These are phyloP conservation scores for Tetrahymena thermophila DNA, from an alignment of 73 alveolate genomes.

Conservation along the genomic window DNA sequence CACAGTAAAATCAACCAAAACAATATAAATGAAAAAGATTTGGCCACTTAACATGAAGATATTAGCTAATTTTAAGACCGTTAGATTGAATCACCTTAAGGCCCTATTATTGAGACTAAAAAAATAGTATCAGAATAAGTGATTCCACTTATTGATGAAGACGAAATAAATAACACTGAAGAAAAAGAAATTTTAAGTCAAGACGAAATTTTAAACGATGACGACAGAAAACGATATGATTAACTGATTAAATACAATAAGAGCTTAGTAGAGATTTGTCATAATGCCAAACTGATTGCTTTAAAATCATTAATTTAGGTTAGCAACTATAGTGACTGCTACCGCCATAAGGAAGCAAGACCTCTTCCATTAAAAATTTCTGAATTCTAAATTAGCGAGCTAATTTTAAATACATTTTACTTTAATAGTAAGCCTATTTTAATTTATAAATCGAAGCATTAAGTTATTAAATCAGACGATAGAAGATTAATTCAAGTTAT, in stretches of 20 bases:
- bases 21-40: neutral
- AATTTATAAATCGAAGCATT: neutral
- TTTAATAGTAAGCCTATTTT: neutral
- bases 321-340: neutral
- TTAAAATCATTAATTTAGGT: neutral
- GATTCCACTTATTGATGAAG: neutral
- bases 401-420: neutral
- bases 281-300: neutral
- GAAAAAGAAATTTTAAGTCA: neutral
- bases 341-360: neutral
- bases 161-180: neutral
- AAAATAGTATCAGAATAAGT: neutral
- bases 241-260: neutral
- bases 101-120: neutral
- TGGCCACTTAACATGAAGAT: neutral
- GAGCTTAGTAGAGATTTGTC: neutral
- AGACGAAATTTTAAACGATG: neutral
- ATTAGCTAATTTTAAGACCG: neutral
- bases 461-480: neutral
- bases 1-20: neutral
- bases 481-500: neutral
- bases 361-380: neutral
- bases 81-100: neutral
- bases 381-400: neutral
- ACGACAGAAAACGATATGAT: neutral